Percentiles rank a stretch among this genome's conserved stretches.
phyloP scores from a whole-genome alignment of 2,329 filamentous ascomycete species.

The Sclerotinia glacialis region DNA sequence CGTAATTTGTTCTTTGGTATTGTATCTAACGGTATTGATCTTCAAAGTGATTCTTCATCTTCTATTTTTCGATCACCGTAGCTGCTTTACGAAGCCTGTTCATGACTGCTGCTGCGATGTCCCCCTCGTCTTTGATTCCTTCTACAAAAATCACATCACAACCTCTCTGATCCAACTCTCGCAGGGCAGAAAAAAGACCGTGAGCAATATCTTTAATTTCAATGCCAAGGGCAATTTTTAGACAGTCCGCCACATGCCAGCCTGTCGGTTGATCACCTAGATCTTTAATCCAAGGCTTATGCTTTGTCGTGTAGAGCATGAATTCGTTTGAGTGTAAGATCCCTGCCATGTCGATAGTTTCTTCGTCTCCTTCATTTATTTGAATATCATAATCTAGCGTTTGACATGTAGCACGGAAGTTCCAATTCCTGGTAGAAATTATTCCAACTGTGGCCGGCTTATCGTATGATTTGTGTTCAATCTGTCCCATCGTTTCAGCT shows the following conservation, averaged over 20 bases:
- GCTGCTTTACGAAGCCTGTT: conserved; percentile 79
- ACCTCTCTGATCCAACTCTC: conserved; percentile 75
- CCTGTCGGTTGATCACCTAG: background rate
- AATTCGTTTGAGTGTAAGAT: background rate
- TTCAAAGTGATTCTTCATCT: background rate
- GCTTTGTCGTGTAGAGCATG: conserved; percentile 3
- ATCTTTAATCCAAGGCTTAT: background rate
- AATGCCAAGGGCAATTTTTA: conserved; percentile 72
- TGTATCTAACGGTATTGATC: conserved; percentile 7
- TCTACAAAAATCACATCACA: conserved; percentile 89
- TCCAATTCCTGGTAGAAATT: conserved; percentile 30
- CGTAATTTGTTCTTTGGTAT: background rate
- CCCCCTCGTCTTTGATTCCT: conserved; percentile 74
- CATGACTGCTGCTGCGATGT: conserved; percentile 85
- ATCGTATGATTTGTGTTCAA: conserved; percentile 21
- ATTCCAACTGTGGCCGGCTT: conserved; percentile 39
- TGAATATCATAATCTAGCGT: background rate
- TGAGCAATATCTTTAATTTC: conserved; percentile 75
- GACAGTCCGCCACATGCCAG: conserved; percentile 28
- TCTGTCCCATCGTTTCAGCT: conserved; percentile 17
- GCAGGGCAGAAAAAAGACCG: conserved; percentile 80
- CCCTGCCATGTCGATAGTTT: too few relatives aligned
- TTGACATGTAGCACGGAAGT: background rate
- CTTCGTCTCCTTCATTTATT: background rate
- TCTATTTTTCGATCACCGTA: conserved; percentile 42